Percentiles rank a stretch among this genome's conserved stretches.
These are phyloP conservation scores for Paramecium octaurelia DNA, from an alignment of 73 alveolate genomes.

Conservation along the genomic window DNA sequence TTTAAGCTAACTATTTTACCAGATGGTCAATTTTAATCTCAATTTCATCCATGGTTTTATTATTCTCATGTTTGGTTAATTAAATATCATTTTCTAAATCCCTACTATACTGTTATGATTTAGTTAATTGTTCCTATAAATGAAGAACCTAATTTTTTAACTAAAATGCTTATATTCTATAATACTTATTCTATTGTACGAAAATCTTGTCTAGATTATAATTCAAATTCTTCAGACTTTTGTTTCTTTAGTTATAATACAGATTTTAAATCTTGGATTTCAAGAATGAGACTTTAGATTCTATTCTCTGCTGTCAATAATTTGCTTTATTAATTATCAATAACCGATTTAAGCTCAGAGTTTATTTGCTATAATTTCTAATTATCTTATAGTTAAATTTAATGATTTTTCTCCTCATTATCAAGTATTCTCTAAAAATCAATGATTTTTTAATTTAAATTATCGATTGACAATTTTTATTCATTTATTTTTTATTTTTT, in stretches of 20 bases:
- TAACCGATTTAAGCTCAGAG: not conserved
- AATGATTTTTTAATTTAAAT: not conserved
- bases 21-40: constrained; percentile 31
- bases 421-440: constrained; percentile 2
- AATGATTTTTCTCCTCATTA: constrained; percentile 2
- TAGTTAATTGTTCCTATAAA: not conserved
- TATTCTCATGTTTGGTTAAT: not conserved
- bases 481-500: constrained; percentile 14
- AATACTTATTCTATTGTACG: constrained; percentile 19
- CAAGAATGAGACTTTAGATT: not conserved
- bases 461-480: not conserved
- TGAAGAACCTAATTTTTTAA: not conserved
- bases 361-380: not conserved
- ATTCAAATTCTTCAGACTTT: not conserved
- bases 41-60: constrained; percentile 42
- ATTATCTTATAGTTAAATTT: not conserved
- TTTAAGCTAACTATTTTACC: not conserved
- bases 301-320: not conserved
- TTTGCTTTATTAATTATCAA: not conserved
- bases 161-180: not conserved
- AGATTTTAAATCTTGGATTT: not conserved
- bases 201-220: not conserved
- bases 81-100: constrained; percentile 24
- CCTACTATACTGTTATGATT: not conserved
- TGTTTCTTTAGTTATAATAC: not conserved